These are phyloP conservation scores for Pythium myriotylum DNA, from an alignment of 352 stramenopile species.

Conservation along the genomic window DNA sequence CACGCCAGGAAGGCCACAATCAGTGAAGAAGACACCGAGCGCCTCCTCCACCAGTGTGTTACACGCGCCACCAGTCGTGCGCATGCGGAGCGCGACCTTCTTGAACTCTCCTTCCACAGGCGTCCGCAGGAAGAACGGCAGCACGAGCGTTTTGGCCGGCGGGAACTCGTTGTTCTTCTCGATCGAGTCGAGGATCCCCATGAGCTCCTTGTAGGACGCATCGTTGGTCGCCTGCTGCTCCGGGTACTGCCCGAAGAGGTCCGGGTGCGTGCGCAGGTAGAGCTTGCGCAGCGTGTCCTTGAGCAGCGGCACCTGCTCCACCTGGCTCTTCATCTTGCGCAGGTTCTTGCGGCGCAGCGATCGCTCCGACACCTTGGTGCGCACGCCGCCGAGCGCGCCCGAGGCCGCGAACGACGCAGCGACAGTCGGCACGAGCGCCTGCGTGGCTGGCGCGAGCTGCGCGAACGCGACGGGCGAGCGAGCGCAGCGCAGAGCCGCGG, in stretches of 20 bases:
- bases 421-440: constrained; percentile 7
- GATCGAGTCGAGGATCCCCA: constrained; percentile 81
- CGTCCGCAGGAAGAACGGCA: constrained; percentile 78
- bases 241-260: constrained; percentile 77
- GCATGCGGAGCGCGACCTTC: constrained; percentile 61
- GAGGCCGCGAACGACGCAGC: constrained; percentile 9
- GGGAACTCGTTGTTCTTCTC: constrained; percentile 81
- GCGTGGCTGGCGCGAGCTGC: background rate
- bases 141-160: constrained; percentile 63
- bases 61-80: constrained; percentile 74
- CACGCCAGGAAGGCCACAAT: constrained; percentile 58
- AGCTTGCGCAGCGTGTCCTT: constrained; percentile 82
- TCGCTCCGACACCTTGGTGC: constrained; percentile 74
- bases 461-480: constrained; percentile 7
- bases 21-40: constrained; percentile 67
- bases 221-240: constrained; percentile 67
- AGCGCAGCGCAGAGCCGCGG: constrained; percentile 4
- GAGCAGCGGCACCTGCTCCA: constrained; percentile 57
- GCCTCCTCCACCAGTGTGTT: constrained; percentile 79
- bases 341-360: constrained; percentile 72
- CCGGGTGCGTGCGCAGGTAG: constrained; percentile 79
- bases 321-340: constrained; percentile 77
- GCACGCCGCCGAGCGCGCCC: constrained; percentile 33
- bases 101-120: constrained; percentile 70
- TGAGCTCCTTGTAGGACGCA: constrained; percentile 79